Base-by-base conservation (phyloP, 345 rosid genomes). In the Euphorbia peplus region DNA sequence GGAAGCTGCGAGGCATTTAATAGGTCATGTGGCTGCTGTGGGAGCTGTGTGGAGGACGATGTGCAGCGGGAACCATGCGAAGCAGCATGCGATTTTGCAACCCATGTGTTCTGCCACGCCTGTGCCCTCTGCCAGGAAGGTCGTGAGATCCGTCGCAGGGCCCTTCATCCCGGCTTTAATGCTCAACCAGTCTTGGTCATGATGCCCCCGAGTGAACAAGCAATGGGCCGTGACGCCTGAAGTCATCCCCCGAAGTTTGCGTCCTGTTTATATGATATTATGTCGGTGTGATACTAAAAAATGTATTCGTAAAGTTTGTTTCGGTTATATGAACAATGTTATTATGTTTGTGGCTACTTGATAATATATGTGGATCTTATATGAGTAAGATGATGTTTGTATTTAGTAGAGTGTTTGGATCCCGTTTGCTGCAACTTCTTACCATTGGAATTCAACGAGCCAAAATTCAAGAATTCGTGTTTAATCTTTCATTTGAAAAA, bases 91-190 rank as follows among this genome's bases (percentile, higher is more conserved):
- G 96, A 93, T 78, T 75, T 88, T 52, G 86, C 83, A 47, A 88
- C 91, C 0, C 96, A 93, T 70, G 79, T 91, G 9, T 82, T 85
- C 75, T 95, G 99, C 70, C 97, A 95, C 75, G 18, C 71, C 8
- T 91, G 97, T 48, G 95, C 99, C 4, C 88, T 95, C 72, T 89
- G 97, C 84, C 99, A 95, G 80, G 99, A 95, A 83, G 99, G 96
- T 4, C 97, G 93, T 11, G 97, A 91, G 88, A 68, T 95, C n/a
- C 96, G 97, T 18, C 87, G 96, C 41, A 83, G 90, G 79, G 73
- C 85, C 72, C 89, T 86, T 39, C 97, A 87, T 73, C 99, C 99
- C 0, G 97, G 95, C 44, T 89, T 91, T 83, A 84, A 78, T 61
- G 83, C 89, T 64, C 93, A 82, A 58, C 81, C 95, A 21, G 81